Base-by-base conservation (phyloP, 2,329 filamentous ascomycete genomes). In the Microdochium paspali region DNA sequence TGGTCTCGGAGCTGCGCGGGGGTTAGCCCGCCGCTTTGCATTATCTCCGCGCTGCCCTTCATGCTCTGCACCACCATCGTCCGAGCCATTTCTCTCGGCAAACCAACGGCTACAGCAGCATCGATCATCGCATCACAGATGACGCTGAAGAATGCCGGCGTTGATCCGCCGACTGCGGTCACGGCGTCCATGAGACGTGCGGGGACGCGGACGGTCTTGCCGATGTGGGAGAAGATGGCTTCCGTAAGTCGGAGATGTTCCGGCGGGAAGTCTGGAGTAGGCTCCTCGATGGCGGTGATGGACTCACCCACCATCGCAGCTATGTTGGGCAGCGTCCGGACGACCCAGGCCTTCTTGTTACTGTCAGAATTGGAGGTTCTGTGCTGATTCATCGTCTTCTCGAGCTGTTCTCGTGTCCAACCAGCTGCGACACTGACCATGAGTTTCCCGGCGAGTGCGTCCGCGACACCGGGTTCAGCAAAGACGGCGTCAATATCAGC, bases 21-120 rank as follows among this genome's bases (percentile, higher is more conserved):
- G 7, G 39, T 21, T 10, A 23, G 10, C 12, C 39, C 39, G 4
- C 39, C 39, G 23, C 20, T 43, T 25, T 65, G 69, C 31, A 80
- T 61, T 35, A 82, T 69, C 47, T 69, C 71, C 0, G 77, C 74
- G 0, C 77, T 76, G 1, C 79, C 79, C 44, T 69, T 65, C 72
- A 80, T 79, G 1, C 74, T 74, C 60, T 82, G 79, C 12, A 75
- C 74, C 49, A 77, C 76, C 73, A 82, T 81, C 3, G 71, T 61
- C 50, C 77, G 73, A 0, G 79, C 79, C 53, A 75, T 69, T 2
- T 71, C 71, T 10, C 77, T 60, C 0, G 77, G 77, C 15, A 83
- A 56, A 0, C 79, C 79, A 62, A 80, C 79, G 0, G 79, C 77
- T 0, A 82, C 77, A 0, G 73, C 75, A 0, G 77, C 79, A 49